These are phyloP conservation scores for Sisymbrium irio DNA, from an alignment of 345 rosid genomes.

Conservation along the genomic window DNA sequence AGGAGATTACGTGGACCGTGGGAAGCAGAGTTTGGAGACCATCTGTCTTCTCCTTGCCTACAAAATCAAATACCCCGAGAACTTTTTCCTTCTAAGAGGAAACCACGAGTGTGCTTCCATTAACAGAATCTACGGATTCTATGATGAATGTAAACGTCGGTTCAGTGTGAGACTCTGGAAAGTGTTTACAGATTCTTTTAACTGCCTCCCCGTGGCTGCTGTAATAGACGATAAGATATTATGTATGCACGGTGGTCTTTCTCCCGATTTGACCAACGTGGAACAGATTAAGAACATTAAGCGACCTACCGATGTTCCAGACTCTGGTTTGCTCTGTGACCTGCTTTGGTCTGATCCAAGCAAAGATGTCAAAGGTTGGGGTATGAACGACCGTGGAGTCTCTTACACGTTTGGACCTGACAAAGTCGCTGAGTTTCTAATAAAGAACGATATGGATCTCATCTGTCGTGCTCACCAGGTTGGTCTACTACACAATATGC, in stretches of 20 bases:
- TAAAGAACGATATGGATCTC: constrained; percentile 88
- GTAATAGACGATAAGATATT: constrained; percentile 87
- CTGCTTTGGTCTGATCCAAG: constrained; percentile 96
- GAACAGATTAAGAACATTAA: constrained; percentile 70
- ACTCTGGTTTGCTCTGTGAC: constrained; percentile 88
- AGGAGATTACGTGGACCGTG: constrained; percentile 93
- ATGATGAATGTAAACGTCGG: constrained; percentile 88
- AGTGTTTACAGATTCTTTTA: constrained; percentile 81
- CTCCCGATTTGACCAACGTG: constrained; percentile 72
- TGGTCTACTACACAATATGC: not conserved
- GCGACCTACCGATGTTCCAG: constrained; percentile 86
- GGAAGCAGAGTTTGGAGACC: constrained; percentile 93
- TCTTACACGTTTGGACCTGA: constrained; percentile 89
- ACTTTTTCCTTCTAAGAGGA: constrained; percentile 84
- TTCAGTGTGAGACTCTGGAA: constrained; percentile 86
- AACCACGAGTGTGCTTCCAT: constrained; percentile 93
- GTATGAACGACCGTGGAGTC: constrained; percentile 91
- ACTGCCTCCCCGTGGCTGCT: constrained; percentile 95
- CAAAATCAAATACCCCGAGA: constrained; percentile 85
- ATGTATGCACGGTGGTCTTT: constrained; percentile 97
- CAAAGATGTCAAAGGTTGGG: constrained; percentile 86
- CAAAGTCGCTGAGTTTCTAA: constrained; percentile 67
- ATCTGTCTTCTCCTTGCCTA: constrained; percentile 91
- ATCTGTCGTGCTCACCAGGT: constrained; percentile 98
- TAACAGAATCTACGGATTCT: constrained; percentile 89